phyloP scores from a whole-genome alignment of 208 protist genomes.

The Leishmania arabica region DNA sequence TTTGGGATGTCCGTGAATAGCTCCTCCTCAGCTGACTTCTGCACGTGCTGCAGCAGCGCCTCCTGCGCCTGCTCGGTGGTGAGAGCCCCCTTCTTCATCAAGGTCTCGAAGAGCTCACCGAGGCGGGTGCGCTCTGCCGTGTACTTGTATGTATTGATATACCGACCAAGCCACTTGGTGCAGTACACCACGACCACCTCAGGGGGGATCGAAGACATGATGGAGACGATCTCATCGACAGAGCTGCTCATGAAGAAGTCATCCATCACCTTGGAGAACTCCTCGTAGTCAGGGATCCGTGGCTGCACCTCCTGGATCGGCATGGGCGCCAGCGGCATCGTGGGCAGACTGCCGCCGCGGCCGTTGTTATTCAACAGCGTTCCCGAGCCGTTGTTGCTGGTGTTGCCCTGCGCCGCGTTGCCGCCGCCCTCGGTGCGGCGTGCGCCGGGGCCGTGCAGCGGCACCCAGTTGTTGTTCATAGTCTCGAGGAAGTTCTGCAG shows the following conservation, averaged over 20 bases:
- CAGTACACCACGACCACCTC: conserved; percentile 59
- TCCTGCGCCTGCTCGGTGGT: conserved; percentile 45
- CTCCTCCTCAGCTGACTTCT: conserved; percentile 63
- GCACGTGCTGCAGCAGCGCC: conserved; percentile 64
- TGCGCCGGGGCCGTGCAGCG: conserved; percentile 50
- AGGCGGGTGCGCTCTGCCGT: conserved; percentile 66
- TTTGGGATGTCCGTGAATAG: conserved; percentile 70
- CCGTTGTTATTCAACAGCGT: background rate
- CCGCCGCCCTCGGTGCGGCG: conserved; percentile 8
- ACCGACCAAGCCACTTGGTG: conserved; percentile 61
- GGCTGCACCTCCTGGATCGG: conserved; percentile 22
- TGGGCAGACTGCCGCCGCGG: background rate
- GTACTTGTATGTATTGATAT: conserved; percentile 75
- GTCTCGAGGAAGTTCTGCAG: conserved; percentile 75
- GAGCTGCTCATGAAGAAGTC: conserved; percentile 73
- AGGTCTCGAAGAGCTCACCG: conserved; percentile 76
- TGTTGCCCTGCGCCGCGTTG: background rate
- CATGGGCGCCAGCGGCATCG: conserved; percentile 1
- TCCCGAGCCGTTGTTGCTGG: conserved; percentile 3
- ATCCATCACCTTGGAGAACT: conserved; percentile 81
- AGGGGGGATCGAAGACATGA: conserved; percentile 43
- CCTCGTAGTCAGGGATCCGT: conserved; percentile 57
- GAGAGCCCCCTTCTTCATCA: conserved; percentile 51
- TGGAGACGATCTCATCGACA: conserved; percentile 53
- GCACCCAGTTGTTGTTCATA: conserved; percentile 85